Evolutionary conservation across 495 filamentous ascomycete species (phyloP).

Genomic region (Neohortaea acidophila): DNA sequence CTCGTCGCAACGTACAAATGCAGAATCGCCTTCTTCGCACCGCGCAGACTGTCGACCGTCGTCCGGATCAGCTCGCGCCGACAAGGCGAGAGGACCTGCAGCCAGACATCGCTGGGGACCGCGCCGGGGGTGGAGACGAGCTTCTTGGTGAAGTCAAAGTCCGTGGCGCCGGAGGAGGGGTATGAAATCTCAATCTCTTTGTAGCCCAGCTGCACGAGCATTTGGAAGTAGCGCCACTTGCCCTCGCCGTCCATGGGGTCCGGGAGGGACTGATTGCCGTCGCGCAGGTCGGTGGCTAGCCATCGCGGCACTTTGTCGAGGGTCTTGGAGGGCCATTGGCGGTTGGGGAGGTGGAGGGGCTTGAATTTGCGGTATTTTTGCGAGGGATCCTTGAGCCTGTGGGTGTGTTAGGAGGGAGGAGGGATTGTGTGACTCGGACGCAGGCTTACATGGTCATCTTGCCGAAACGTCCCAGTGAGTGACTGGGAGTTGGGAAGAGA

Average conservation of each 20-base stretch:
- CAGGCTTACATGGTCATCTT: constrained; percentile 3
- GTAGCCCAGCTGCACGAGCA: constrained; percentile 86
- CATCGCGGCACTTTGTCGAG: constrained; percentile 31
- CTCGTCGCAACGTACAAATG: constrained; percentile 95
- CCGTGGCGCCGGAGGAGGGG: constrained; percentile 82
- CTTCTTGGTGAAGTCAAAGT: constrained; percentile 87
- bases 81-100: constrained; percentile 90
- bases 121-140: constrained; percentile 75
- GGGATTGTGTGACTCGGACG: neutral
- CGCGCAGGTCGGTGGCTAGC: constrained; percentile 30
- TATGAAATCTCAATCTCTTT: constrained; percentile 98
- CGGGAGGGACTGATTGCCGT: constrained; percentile 30
- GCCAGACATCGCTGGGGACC: constrained; percentile 84
- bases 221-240: constrained; percentile 89
- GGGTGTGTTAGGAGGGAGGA: neutral
- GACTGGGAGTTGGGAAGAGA: no score
- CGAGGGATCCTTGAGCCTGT: constrained; percentile 86
- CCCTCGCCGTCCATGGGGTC: constrained; percentile 60
- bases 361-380: constrained; percentile 74
- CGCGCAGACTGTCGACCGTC: constrained; percentile 80
- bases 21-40: constrained; percentile 86
- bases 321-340: constrained; percentile 71
- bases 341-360: constrained; percentile 65
- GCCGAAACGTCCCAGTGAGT: no score
- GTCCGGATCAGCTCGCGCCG: constrained; percentile 80